Evolutionary conservation across 75 land plant genomes (phyloP), one percentile per base, ranked within the genome.

Genomic region (Sequoia sempervirens): DNA sequence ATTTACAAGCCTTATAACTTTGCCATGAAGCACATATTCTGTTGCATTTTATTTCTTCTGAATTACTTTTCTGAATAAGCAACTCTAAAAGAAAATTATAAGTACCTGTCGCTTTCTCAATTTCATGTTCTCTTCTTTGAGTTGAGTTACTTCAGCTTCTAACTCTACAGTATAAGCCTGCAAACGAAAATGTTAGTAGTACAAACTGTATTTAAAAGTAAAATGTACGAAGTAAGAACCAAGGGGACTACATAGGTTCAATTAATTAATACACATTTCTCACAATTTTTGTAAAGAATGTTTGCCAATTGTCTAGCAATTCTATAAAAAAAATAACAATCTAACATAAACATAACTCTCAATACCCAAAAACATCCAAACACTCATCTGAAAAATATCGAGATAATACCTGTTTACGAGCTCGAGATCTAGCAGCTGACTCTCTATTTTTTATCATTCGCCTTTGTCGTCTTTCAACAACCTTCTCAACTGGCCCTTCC

Each of bases 401-500:
- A 47, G 20, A 43, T 81, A 78, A 2, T 15, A 95, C 99, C 97
- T 96, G 99, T 85, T 95, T 96, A 41, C 99, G 83, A 4, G 99
- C 99, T 75, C 99, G 89, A 75, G 99, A 96, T 69, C 99, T 84
- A 0, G 99, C 99, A n/a, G 99, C 99, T 2, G 99, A 96, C 85
- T 96, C 99, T 58, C 99, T 87, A 81, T 96, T 96, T 87, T 96
- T 96, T 83, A 96, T 96, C 99, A 96, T 96, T 87, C 99, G 90
- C 61, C 96, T 84, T 84, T 95, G 99, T 45, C 99, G 81, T 82
- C 99, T 85, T 86, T 96, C 99, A 80, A 95, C 95, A 79, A 93
- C 94, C 85, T 93, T 95, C 89, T 96, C 98, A 58, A 92, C 89
- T 2, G 93, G 92, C 2, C 93, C 94, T 46, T 91, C 96, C 3